phyloP scores from a whole-genome alignment of 2,329 filamentous ascomycete genomes.

The Aspergillus sclerotialis region DNA sequence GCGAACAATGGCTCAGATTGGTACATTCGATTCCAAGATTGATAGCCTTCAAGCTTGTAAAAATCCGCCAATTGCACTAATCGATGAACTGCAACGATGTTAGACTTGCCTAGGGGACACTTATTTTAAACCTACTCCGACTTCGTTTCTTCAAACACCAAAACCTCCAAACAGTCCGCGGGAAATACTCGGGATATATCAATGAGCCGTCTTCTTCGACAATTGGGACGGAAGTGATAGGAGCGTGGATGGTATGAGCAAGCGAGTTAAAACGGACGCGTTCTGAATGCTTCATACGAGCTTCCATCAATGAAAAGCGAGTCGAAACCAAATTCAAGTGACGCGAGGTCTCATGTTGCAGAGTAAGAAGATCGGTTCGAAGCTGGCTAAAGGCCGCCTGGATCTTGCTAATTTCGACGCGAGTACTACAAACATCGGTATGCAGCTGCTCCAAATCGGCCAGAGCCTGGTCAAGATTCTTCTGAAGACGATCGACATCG shows the following conservation, averaged over 20 bases:
- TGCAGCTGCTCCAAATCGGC: constrained; percentile 27
- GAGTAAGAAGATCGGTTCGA: constrained; percentile 28
- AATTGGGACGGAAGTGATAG: constrained; percentile 30
- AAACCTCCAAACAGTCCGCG: constrained; percentile 34
- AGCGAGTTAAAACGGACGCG: constrained; percentile 35
- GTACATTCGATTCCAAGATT: constrained; percentile 33
- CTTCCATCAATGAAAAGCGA: constrained; percentile 24
- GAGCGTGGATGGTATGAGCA: constrained; percentile 30
- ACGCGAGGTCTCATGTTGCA: constrained; percentile 26
- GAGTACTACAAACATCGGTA: constrained; percentile 26
- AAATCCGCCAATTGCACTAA: constrained; percentile 34
- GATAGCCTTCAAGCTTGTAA: constrained; percentile 32
- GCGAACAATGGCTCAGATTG: constrained; percentile 19
- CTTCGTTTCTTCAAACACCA: constrained; percentile 37
- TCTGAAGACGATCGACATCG: constrained; percentile 31
- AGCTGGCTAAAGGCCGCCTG: constrained; percentile 29
- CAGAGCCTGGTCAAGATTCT: constrained; percentile 30
- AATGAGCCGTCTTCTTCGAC: constrained; percentile 28
- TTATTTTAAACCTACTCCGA: constrained; percentile 25
- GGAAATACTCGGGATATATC: constrained; percentile 31
- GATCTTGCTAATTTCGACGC: constrained; percentile 31
- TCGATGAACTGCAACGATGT: constrained; percentile 27
- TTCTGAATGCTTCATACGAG: constrained; percentile 29
- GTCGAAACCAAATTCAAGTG: constrained; percentile 21
- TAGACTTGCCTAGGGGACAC: constrained; percentile 1